Evolutionary conservation across 2,329 filamentous ascomycete genomes (phyloP).

Genomic region (Cyphellophora europaea): DNA sequence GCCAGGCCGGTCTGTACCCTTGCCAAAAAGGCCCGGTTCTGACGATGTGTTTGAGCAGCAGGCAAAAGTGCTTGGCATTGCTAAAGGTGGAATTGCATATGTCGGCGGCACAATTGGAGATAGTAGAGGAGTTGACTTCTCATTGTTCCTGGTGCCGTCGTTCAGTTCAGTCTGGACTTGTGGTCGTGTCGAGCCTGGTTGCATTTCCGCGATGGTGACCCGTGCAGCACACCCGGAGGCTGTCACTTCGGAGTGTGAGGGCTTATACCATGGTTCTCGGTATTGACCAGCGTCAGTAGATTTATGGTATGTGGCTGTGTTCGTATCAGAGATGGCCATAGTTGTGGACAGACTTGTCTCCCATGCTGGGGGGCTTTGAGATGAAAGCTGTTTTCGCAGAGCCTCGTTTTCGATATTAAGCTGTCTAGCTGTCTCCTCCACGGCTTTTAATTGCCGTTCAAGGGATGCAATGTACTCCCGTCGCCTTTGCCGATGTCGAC

Average conservation of each 20-base stretch:
- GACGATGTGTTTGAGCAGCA: not conserved
- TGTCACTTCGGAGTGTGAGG: not conserved
- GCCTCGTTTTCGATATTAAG: not conserved
- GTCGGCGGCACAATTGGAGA: not conserved
- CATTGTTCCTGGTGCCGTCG: not conserved
- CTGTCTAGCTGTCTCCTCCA: not conserved
- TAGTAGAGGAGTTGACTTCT: not conserved
- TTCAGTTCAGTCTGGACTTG: not conserved
- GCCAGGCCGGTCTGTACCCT: not conserved
- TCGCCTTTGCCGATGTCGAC: constrained; percentile 9
- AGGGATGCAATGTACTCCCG: constrained; percentile 8
- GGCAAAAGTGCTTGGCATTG: not conserved
- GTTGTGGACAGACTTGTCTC: not conserved
- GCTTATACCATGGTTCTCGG: not conserved
- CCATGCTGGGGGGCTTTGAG: not conserved
- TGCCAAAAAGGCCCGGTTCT: not conserved
- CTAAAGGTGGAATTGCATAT: not conserved
- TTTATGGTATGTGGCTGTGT: not conserved
- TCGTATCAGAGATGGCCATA: not conserved
- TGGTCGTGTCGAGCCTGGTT: not conserved
- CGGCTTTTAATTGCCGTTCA: constrained; percentile 3
- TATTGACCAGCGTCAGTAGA: not conserved
- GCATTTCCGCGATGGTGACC: not conserved
- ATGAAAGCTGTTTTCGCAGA: not conserved
- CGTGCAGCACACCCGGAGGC: not conserved